phyloP scores from a whole-genome alignment of 23 red algal genomes.

The Pyropia haitanensis region DNA sequence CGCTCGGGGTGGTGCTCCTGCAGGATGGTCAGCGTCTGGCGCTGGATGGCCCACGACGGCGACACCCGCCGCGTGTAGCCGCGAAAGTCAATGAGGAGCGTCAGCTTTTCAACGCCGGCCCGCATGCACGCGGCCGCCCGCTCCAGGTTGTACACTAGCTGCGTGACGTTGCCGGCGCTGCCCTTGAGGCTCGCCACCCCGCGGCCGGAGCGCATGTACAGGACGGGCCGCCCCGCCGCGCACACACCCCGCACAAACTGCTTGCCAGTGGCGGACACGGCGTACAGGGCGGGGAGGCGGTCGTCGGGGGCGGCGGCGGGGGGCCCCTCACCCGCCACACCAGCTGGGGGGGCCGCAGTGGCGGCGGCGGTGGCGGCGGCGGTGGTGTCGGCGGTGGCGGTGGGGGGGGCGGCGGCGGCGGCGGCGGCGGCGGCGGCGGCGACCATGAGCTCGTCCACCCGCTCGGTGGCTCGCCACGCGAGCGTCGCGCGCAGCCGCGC shows the following conservation, averaged over 20 bases:
- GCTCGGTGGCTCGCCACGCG: conserved; percentile 4
- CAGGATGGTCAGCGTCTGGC: conserved; percentile 47
- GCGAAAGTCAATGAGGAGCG: conserved; percentile 56
- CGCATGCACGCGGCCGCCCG: conserved; percentile 27
- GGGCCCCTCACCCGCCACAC: too few species aligned
- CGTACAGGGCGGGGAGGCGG: conserved; percentile 18
- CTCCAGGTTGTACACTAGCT: conserved; percentile 63
- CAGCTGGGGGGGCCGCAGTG: too few species aligned
- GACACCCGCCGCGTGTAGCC: conserved; percentile 30
- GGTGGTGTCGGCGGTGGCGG: conserved; percentile 8
- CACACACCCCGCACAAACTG: not conserved
- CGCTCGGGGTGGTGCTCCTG: conserved; percentile 78
- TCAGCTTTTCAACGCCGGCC: conserved; percentile 27
- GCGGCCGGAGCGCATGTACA: conserved; percentile 30
- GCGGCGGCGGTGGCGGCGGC: too few species aligned
- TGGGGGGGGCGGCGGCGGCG: too few species aligned
- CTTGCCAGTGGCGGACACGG: conserved; percentile 4
- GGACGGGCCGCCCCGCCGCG: conserved; percentile 16
- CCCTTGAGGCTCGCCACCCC: conserved; percentile 8
- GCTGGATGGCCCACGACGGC: conserved; percentile 24
- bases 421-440: conserved; percentile 15
- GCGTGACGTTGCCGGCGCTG: conserved; percentile 25
- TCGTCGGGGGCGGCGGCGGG: too few species aligned
- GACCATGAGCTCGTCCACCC: conserved; percentile 1
- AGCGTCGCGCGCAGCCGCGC: conserved; percentile 6